Evolutionary conservation across 345 rosid species (phyloP).

Genomic region (Murraya paniculata): DNA sequence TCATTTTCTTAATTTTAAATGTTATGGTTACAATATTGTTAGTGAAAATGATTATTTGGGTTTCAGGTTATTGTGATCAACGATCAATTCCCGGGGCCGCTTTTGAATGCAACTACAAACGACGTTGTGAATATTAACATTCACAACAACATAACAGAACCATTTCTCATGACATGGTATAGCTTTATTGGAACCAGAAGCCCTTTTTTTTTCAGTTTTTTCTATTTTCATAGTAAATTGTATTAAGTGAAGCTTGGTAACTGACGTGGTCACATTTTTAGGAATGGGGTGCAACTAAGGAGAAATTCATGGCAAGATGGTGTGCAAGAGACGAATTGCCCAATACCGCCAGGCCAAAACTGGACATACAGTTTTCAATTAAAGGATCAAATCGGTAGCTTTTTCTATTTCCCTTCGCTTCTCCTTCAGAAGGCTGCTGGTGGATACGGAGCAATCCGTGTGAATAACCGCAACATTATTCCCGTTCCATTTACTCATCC

Average conservation of each 20-base stretch:
- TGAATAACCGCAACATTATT: constrained; percentile 17
- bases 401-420: constrained; percentile 40
- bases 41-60: neutral
- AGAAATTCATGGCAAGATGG: constrained; percentile 49
- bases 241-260: neutral
- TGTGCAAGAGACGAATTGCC: constrained; percentile 40
- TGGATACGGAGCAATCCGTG: constrained; percentile 30
- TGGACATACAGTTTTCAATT: constrained; percentile 33
- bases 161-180: constrained; percentile 39
- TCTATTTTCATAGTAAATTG: too few species aligned
- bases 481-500: constrained; percentile 29
- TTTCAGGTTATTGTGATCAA: constrained; percentile 32
- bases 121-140: constrained; percentile 26
- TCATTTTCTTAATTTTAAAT: too few species aligned
- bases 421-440: constrained; percentile 36
- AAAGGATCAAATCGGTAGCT: constrained; percentile 44
- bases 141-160: constrained; percentile 25
- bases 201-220: neutral
- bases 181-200: neutral
- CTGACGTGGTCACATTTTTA: neutral
- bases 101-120: constrained; percentile 31
- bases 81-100: constrained; percentile 33
- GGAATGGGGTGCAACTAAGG: constrained; percentile 40
- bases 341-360: constrained; percentile 22
- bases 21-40: constrained; percentile 5